These are phyloP conservation scores for Fusarium chuoi DNA, from an alignment of 2,329 filamentous ascomycete genomes.

Conservation along the genomic window DNA sequence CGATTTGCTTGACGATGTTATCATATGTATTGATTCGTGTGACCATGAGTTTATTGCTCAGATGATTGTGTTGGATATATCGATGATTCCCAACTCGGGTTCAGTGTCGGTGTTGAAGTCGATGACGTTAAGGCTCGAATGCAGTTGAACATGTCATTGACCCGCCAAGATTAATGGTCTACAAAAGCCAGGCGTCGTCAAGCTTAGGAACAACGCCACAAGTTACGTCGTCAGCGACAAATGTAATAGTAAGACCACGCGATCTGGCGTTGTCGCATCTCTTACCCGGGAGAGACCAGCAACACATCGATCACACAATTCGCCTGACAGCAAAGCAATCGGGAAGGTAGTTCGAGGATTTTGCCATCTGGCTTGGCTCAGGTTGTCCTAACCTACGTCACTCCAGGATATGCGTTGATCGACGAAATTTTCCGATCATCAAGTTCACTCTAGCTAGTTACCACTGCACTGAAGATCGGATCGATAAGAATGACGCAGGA, in stretches of 20 bases:
- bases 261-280: slow-evolving; percentile 3
- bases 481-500: slow-evolving; percentile 20
- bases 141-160: slow-evolving; percentile 17
- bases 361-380: slow-evolving; percentile 20
- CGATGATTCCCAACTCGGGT: not conserved
- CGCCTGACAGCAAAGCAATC: slow-evolving; percentile 1
- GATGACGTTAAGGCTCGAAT: slow-evolving; percentile 20
- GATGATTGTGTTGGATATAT: not conserved
- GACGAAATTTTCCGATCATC: slow-evolving; percentile 6
- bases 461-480: not conserved
- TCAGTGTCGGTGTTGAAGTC: not conserved
- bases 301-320: slow-evolving; percentile 18
- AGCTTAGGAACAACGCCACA: slow-evolving; percentile 22
- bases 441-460: not conserved
- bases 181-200: not conserved
- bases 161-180: not conserved
- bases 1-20: slow-evolving; percentile 17
- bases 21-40: not conserved
- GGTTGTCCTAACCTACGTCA: slow-evolving; percentile 18
- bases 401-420: slow-evolving; percentile 22
- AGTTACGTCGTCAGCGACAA: not conserved
- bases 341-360: slow-evolving; percentile 1
- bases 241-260: slow-evolving; percentile 4
- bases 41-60: not conserved
- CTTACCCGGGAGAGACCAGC: slow-evolving; percentile 17